Evolutionary conservation across 805 yeast species (phyloP).

Genomic region (Candida piceae): DNA sequence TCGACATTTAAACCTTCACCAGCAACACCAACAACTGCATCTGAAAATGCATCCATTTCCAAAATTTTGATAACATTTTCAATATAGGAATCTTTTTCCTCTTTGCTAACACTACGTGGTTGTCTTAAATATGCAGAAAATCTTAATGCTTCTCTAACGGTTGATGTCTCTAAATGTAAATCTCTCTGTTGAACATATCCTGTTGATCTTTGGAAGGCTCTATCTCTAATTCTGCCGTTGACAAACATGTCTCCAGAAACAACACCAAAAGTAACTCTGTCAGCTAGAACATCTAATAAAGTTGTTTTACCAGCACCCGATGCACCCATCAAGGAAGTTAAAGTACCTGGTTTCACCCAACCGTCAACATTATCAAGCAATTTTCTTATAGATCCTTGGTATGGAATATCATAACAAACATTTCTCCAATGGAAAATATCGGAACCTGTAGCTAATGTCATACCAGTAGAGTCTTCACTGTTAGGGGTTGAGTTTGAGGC

Average conservation of each 20-base stretch:
- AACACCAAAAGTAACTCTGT: conserved; percentile 46
- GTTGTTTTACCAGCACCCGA: conserved; percentile 59
- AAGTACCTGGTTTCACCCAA: conserved; percentile 74
- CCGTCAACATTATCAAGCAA: conserved; percentile 63
- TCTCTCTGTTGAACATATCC: conserved; percentile 57
- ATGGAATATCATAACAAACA: conserved; percentile 59
- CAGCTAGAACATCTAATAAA: conserved; percentile 44
- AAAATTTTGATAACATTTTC: conserved; percentile 42
- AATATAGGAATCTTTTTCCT: conserved; percentile 42
- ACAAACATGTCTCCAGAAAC: conserved; percentile 51
- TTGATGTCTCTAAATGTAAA: conserved; percentile 40
- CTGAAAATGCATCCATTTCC: conserved; percentile 48
- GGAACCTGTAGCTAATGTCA: conserved; percentile 18
- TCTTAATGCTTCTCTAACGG: conserved; percentile 46
- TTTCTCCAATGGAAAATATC: conserved; percentile 71
- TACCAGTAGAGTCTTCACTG: no score
- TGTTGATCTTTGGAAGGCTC: conserved; percentile 46
- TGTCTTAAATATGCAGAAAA: conserved; percentile 46
- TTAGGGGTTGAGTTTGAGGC: no score
- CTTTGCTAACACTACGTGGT: conserved; percentile 32
- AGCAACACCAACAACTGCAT: conserved; percentile 42
- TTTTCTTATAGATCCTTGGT: conserved; percentile 49
- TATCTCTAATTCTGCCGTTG: conserved; percentile 41
- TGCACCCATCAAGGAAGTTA: conserved; percentile 64
- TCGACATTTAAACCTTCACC: conserved; percentile 49